Percentiles rank a stretch among this genome's conserved stretches.
These are phyloP conservation scores for Exophiala lecanii-corni DNA, from an alignment of 2,329 filamentous ascomycete species.

Conservation along the genomic window DNA sequence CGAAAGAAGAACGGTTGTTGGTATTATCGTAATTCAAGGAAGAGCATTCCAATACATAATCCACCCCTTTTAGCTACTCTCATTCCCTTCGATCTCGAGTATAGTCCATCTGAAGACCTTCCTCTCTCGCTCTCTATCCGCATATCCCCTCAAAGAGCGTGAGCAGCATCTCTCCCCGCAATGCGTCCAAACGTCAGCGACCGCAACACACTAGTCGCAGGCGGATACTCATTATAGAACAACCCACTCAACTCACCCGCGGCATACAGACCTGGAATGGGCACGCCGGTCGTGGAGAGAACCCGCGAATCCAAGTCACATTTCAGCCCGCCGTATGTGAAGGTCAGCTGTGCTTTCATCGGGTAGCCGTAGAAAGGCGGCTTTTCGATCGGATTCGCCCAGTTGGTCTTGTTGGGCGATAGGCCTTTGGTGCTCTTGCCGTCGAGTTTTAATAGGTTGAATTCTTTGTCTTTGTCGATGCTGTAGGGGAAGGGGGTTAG, in stretches of 20 bases:
- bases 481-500: conserved; percentile 1
- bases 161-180: conserved; percentile 18
- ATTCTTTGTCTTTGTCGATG: conserved; percentile 35
- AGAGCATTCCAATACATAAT: no score
- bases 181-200: conserved; percentile 23
- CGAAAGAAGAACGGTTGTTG: neutral
- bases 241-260: conserved; percentile 21
- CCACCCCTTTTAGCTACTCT: no score
- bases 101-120: neutral
- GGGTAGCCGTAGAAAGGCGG: conserved; percentile 37
- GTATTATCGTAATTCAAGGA: neutral
- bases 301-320: conserved; percentile 37
- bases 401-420: conserved; percentile 35
- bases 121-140: neutral
- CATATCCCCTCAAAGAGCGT: conserved; percentile 10
- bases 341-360: conserved; percentile 28
- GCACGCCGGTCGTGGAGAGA: conserved; percentile 37
- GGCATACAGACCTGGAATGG: conserved; percentile 31
- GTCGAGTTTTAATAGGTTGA: conserved; percentile 38
- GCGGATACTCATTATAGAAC: conserved; percentile 23
- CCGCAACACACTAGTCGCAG: conserved; percentile 20
- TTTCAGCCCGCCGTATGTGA: conserved; percentile 35
- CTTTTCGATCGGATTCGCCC: conserved; percentile 37
- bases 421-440: conserved; percentile 35
- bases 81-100: no score